phyloP scores from a whole-genome alignment of 176 grass and related monocot species.

The Bromus sterilis region DNA sequence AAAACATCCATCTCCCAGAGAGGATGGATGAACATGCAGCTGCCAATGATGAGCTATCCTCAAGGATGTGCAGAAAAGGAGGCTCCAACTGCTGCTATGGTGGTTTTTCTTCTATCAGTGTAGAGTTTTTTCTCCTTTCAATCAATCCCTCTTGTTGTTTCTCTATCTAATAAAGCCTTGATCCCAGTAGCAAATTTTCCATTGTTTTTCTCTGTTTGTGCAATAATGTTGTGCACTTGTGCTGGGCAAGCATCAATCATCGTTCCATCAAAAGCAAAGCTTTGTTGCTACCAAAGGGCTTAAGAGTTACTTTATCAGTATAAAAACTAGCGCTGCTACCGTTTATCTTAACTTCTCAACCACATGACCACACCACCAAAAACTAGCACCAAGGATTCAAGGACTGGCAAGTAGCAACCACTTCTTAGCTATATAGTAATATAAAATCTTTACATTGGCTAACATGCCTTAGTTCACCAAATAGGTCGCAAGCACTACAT shows the following conservation, averaged over 20 bases:
- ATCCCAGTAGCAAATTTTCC: background rate
- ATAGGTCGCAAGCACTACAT: conserved; percentile 3
- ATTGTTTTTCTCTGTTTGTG: background rate
- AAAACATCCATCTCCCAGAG: background rate
- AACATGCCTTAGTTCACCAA: background rate
- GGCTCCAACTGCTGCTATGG: background rate
- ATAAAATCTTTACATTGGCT: conserved; percentile 16
- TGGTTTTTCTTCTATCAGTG: background rate
- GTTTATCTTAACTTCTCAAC: background rate
- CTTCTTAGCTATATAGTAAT: background rate
- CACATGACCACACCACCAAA: no score
- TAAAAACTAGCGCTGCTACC: background rate
- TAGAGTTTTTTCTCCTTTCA: background rate
- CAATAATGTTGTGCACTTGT: conserved; percentile 2
- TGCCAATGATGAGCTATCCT: background rate
- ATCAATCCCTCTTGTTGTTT: background rate
- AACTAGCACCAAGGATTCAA: background rate
- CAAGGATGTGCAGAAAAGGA: background rate
- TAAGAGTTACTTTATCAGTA: background rate
- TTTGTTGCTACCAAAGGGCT: background rate
- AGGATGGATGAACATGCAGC: background rate
- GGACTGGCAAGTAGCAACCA: conserved; percentile 10
- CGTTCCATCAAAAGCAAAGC: background rate
- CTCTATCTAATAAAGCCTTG: background rate
- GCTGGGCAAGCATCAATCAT: background rate